Percentiles rank a stretch among this genome's conserved stretches.
These are phyloP conservation scores for Herpetomonas muscarum DNA, from an alignment of 208 protist genomes.

Conservation along the genomic window DNA sequence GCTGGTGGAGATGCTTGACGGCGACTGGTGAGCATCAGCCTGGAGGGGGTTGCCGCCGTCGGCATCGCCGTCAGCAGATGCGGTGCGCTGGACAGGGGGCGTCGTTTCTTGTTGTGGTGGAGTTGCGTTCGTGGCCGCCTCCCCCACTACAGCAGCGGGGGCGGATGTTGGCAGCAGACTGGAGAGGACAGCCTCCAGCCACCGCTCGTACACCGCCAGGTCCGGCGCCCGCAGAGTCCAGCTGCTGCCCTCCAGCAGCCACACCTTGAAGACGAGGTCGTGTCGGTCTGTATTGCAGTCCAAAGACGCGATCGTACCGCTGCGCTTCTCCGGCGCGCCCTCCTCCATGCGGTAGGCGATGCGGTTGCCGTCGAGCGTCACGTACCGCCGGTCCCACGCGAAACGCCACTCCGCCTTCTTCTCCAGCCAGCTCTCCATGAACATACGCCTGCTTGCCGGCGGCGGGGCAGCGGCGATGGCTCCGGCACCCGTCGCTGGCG, in stretches of 20 bases:
- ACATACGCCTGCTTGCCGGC: constrained; percentile 14
- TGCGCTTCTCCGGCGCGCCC: constrained; percentile 41
- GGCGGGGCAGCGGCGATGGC: background rate
- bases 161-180: constrained; percentile 17
- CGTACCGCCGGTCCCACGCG: constrained; percentile 60
- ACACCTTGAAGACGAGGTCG: constrained; percentile 51
- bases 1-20: no score
- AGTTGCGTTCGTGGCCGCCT: no score
- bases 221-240: constrained; percentile 62
- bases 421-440: constrained; percentile 48
- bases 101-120: no score
- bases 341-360: constrained; percentile 54
- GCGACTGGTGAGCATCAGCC: no score
- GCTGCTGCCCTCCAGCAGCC: constrained; percentile 63
- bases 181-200: constrained; percentile 29
- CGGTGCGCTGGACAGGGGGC: no score
- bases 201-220: constrained; percentile 37
- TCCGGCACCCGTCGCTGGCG: background rate
- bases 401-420: constrained; percentile 81
- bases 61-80: no score
- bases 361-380: constrained; percentile 50
- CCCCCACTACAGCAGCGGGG: no score
- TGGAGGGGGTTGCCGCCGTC: no score
- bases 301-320: constrained; percentile 52
- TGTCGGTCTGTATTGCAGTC: constrained; percentile 17